Evolutionary conservation across 2,329 filamentous ascomycete genomes (phyloP).

Genomic region (Esteya vermicola): DNA sequence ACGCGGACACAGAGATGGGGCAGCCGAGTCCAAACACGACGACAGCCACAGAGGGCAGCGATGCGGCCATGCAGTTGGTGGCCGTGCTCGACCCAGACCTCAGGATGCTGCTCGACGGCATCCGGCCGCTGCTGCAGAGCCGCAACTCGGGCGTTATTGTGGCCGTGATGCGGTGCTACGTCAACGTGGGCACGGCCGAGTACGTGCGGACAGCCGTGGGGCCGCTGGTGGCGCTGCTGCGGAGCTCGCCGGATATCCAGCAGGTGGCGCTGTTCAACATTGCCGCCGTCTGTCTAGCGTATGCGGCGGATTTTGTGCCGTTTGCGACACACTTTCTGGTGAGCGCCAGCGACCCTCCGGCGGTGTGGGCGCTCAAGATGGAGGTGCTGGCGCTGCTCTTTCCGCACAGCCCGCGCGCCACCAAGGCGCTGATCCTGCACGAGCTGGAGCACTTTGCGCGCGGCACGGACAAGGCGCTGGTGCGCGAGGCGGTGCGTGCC

Average conservation of each 20-base stretch:
- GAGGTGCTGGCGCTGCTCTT: constrained; percentile 87
- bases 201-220: constrained; percentile 66
- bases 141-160: constrained; percentile 88
- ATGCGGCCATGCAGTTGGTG: constrained; percentile 34
- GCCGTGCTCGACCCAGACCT: constrained; percentile 67
- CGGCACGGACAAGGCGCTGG: constrained; percentile 56
- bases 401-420: constrained; percentile 58
- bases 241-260: constrained; percentile 75
- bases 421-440: constrained; percentile 77
- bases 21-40: constrained; percentile 13
- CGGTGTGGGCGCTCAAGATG: constrained; percentile 83
- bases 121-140: constrained; percentile 76
- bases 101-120: constrained; percentile 62
- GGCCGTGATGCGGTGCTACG: constrained; percentile 71
- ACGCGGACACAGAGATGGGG: constrained; percentile 21
- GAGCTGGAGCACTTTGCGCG: constrained; percentile 90
- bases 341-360: constrained; percentile 59
- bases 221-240: constrained; percentile 71
- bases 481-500: constrained; percentile 79
- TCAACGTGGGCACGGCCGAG: constrained; percentile 66
- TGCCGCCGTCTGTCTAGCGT: constrained; percentile 71
- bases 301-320: constrained; percentile 69
- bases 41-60: too few relatives aligned
- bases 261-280: constrained; percentile 88
- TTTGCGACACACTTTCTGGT: constrained; percentile 86